Base-by-base conservation (phyloP, 345 rosid genomes). In the Eucalyptus sp. region DNA sequence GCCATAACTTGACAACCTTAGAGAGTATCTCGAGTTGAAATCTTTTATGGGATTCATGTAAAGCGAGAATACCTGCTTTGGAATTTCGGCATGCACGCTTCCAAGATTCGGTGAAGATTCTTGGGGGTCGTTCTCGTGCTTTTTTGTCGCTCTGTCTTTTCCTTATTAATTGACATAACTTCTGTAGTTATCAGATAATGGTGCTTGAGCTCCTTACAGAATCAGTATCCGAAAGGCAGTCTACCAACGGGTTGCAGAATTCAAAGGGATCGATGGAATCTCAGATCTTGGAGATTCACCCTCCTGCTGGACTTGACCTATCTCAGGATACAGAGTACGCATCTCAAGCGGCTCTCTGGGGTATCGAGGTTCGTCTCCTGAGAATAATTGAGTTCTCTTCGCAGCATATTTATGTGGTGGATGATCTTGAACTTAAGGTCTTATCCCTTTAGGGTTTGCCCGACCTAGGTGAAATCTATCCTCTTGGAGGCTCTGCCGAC, bases 321-420 rank as follows among this genome's bases (percentile, higher is more conserved):
- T 95, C 96, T 66, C 90, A 90, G 91, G 88, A 92, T 89, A 93
- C 95, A 11, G 96, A 95, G 68, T 95, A 96, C 91, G 98, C 98
- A 27, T 93, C 97, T 20, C 98, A 96, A 95, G 99, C 98, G 64
- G 98, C 99, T 88, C 90, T 97, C 3, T 96, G 99, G 99, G 99
- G 99, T 87, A 93, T 97, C 90, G 96, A 96, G 96, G 99, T 97
- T 94, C 48, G 95, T 89, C 50, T 44, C 87, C 44, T 79, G 86
- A 46, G 51, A 80, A 46, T 87, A 41, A 41, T 41, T 20, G 84
- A 76, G 84, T 41, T 37, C 48, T 41, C 48, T 41, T 41, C 7
- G 16, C 84, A 76, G 84, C 48, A 41, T 76, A 22, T 52, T 17
- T 25, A 7, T 87, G 89, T 50, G 50, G 31, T 33, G 48, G 56